A percentile compares a stretch with the other conserved stretches of the same genome.
These are phyloP conservation scores for Candida succiphila DNA, from an alignment of 805 yeast genomes.

Conservation along the genomic window DNA sequence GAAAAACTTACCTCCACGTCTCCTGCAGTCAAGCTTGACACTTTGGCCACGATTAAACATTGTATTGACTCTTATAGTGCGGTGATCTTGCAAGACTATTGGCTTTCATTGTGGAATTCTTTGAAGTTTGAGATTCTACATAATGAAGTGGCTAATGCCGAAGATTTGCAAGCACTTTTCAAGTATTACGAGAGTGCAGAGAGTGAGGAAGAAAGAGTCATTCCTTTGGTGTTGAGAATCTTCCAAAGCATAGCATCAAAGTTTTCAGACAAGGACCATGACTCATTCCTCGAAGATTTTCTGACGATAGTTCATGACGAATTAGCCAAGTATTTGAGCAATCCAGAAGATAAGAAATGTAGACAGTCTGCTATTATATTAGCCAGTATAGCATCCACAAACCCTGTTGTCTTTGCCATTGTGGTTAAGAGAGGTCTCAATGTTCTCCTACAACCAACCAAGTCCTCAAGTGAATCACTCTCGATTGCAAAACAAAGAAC, in stretches of 20 bases:
- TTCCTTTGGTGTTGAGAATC: slow-evolving; percentile 32
- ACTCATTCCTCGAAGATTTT: slow-evolving; percentile 10
- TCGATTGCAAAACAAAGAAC: slow-evolving; percentile 50
- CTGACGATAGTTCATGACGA: slow-evolving; percentile 31
- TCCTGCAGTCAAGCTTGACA: slow-evolving; percentile 63
- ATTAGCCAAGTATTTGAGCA: slow-evolving; percentile 38
- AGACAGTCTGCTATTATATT: slow-evolving; percentile 57
- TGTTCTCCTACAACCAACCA: slow-evolving; percentile 25
- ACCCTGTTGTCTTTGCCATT: slow-evolving; percentile 33
- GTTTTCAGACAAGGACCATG: slow-evolving; percentile 16
- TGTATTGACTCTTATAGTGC: slow-evolving; percentile 46
- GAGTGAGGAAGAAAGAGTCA: slow-evolving; percentile 21
- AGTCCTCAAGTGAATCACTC: slow-evolving; percentile 11
- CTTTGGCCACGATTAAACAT: slow-evolving; percentile 47
- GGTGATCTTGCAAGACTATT: slow-evolving; percentile 42
- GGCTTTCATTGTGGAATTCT: slow-evolving; percentile 80
- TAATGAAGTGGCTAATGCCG: slow-evolving; percentile 36
- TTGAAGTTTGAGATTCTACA: slow-evolving; percentile 84
- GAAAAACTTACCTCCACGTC: slow-evolving; percentile 76
- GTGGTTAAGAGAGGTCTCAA: slow-evolving; percentile 39
- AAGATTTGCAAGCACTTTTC: slow-evolving; percentile 15
- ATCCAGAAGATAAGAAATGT: slow-evolving; percentile 40
- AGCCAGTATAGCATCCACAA: slow-evolving; percentile 42
- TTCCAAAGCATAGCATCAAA: slow-evolving; percentile 33
- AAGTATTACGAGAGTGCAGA: slow-evolving; percentile 21